These are phyloP conservation scores for Hyphopichia fennica DNA, from an alignment of 1,139 yeast species.

Conservation along the genomic window DNA sequence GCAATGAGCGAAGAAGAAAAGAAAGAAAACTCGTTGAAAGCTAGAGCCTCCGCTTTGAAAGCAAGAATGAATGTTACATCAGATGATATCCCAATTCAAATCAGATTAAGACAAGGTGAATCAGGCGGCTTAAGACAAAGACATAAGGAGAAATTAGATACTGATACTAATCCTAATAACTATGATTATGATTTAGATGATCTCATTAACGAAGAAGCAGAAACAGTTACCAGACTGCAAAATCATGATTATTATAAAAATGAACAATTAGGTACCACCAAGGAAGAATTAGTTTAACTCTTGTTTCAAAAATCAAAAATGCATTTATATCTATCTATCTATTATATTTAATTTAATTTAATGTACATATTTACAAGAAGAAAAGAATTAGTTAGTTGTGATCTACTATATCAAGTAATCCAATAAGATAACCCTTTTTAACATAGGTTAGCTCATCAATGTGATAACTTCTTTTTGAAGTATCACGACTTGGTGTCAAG, in stretches of 20 bases:
- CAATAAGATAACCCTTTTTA: constrained; percentile 24
- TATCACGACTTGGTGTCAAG: background rate
- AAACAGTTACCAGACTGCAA: constrained; percentile 19
- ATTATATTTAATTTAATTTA: background rate
- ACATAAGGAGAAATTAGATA: constrained; percentile 31
- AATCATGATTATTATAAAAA: constrained; percentile 25
- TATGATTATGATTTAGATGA: constrained; percentile 33
- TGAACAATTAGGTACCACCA: constrained; percentile 28
- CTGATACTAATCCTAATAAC: constrained; percentile 36
- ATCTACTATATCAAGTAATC: constrained; percentile 10
- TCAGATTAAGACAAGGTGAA: constrained; percentile 26
- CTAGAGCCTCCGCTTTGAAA: constrained; percentile 28
- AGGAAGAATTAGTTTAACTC: constrained; percentile 30
- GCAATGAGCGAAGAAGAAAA: constrained; percentile 11
- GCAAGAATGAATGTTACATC: constrained; percentile 34
- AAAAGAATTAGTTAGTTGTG: background rate
- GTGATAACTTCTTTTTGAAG: constrained; percentile 1
- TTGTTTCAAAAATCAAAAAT: background rate
- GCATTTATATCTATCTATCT: background rate
- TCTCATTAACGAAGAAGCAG: constrained; percentile 29
- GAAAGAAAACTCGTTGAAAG: constrained; percentile 13
- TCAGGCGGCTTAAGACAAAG: constrained; percentile 16
- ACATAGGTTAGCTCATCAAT: constrained; percentile 24
- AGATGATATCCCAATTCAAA: constrained; percentile 41
- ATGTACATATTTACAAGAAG: constrained; percentile 1